Conservation (phyloP, 148 eudicot genomes). For the Nyssa sinensis region DNA sequence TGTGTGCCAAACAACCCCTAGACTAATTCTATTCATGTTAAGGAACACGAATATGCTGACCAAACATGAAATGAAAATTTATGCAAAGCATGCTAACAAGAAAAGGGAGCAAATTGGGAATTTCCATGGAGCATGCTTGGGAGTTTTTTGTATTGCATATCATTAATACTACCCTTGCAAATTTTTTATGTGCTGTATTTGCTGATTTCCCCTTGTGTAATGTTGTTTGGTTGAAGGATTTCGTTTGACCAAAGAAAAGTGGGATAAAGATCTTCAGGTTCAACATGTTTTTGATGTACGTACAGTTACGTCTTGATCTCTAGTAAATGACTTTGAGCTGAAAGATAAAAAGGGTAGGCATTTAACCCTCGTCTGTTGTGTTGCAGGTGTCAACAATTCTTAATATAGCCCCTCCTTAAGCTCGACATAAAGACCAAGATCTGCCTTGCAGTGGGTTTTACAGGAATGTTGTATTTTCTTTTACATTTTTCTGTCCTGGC, state of each 20-base stretch:
- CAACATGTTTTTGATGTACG: background rate
- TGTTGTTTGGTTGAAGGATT: constrained; percentile 10
- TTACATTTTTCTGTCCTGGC: background rate
- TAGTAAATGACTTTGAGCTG: background rate
- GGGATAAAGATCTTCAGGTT: background rate
- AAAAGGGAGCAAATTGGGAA: too few species aligned
- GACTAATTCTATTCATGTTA: too few species aligned
- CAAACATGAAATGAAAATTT: too few species aligned
- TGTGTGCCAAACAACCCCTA: too few species aligned
- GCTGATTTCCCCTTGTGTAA: background rate
- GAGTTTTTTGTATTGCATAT: background rate
- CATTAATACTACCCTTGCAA: background rate
- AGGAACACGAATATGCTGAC: too few species aligned
- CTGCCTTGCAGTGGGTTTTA: background rate
- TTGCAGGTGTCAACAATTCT: background rate
- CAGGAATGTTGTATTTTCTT: background rate
- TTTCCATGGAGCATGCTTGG: too few species aligned
- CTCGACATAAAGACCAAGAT: background rate
- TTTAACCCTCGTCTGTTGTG: background rate
- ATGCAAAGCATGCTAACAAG: too few species aligned
- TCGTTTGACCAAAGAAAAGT: background rate
- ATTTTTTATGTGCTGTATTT: too few species aligned
- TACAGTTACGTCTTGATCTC: background rate
- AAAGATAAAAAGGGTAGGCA: background rate
- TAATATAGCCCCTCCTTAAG: background rate